Percentiles rank a stretch among this genome's conserved stretches.
Evolutionary conservation across 768 basidiomycete species (phyloP).

Genomic region (Psilocybe sp.): DNA sequence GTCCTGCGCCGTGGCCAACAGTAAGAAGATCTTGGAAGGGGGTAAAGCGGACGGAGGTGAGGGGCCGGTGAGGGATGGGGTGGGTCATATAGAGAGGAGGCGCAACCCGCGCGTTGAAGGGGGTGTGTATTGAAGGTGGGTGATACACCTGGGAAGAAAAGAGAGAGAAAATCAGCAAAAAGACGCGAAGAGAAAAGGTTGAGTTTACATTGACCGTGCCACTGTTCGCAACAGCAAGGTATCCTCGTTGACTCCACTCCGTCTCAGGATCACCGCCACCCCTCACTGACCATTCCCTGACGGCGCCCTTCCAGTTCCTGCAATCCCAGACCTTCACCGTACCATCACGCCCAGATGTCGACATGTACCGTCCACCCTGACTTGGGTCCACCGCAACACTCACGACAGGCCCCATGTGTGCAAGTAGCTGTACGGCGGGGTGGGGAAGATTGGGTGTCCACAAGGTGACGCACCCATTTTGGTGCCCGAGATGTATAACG

Average conservation of each 20-base stretch:
- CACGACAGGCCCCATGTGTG: conserved; percentile 85
- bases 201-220: conserved; percentile 76
- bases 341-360: conserved; percentile 85
- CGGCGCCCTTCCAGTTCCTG: conserved; percentile 88
- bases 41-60: conserved; percentile 76
- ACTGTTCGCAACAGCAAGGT: conserved; percentile 77
- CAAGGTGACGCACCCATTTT: conserved; percentile 92
- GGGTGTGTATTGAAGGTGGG: conserved; percentile 59
- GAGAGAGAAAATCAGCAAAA: conserved; percentile 3
- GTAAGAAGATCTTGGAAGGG: conserved; percentile 87
- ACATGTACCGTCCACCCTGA: conserved; percentile 85
- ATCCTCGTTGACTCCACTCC: conserved; percentile 86
- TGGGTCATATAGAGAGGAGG: conserved; percentile 91
- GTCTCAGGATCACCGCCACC: conserved; percentile 62
- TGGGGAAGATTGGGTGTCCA: conserved; percentile 96
- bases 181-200: neutral
- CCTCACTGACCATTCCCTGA: conserved; percentile 73
- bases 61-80: conserved; percentile 75
- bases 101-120: conserved; percentile 43
- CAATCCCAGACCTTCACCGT: conserved; percentile 96
- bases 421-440: conserved; percentile 87
- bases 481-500: conserved; percentile 91
- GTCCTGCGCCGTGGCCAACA: conserved; percentile 72
- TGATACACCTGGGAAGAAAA: conserved; percentile 59
- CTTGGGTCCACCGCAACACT: conserved; percentile 83